A percentile compares a stretch with the other conserved stretches of the same genome.
Conservation (phyloP, 768 basidiomycete genomes). For the Psilocybe cyanescens region DNA sequence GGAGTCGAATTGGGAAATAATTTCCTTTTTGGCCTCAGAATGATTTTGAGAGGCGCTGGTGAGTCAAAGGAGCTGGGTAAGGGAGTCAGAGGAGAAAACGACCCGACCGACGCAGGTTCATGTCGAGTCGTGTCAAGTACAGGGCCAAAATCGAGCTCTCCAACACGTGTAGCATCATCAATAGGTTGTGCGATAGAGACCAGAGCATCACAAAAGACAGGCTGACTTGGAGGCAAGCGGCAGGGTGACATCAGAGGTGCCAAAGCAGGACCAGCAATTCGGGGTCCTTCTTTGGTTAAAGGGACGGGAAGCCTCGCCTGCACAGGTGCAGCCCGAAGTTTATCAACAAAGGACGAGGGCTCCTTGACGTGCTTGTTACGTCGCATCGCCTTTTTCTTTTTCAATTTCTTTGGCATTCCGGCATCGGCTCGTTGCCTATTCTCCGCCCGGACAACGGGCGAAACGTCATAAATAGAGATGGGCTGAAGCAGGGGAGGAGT, state of each 20-base stretch:
- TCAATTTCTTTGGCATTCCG: constrained; percentile 2
- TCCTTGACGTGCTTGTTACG: constrained; percentile 9
- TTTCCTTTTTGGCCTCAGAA: constrained; percentile 22
- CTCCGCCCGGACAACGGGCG: constrained; percentile 20
- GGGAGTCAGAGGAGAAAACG: constrained; percentile 32
- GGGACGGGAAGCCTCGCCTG: constrained; percentile 1
- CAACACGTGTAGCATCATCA: not conserved
- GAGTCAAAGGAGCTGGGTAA: constrained; percentile 20
- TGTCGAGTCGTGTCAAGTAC: not conserved
- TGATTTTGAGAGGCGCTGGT: constrained; percentile 19
- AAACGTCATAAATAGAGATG: constrained; percentile 28
- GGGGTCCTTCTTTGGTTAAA: not conserved
- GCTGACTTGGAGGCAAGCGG: constrained; percentile 10
- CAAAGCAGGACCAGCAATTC: not conserved
- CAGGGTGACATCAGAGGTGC: constrained; percentile 22
- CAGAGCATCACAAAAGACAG: not conserved
- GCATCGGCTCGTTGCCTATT: constrained; percentile 23
- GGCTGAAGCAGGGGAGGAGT: not conserved
- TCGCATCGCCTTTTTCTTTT: constrained; percentile 13
- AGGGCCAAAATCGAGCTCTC: not conserved
- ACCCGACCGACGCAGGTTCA: constrained; percentile 7
- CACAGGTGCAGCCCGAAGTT: constrained; percentile 15
- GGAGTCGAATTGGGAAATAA: constrained; percentile 13
- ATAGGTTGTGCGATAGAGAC: not conserved
- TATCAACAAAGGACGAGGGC: constrained; percentile 22